Percentiles rank a stretch among this genome's conserved stretches.
phyloP scores from a whole-genome alignment of 73 alveolate species.

The Stentor roeselii region DNA sequence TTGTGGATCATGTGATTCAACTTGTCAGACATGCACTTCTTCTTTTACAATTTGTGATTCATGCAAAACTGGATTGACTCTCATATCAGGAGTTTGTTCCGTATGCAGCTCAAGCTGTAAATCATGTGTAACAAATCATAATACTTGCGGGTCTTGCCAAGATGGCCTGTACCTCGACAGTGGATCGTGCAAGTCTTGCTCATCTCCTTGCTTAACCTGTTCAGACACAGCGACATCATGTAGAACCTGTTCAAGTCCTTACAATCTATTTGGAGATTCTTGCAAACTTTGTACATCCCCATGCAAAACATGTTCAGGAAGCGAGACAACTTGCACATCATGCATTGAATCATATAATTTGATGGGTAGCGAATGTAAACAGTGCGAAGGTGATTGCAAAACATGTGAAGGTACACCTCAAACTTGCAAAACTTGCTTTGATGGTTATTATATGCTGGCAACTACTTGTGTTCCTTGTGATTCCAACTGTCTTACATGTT shows the following conservation, averaged over 20 bases:
- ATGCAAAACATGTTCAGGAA: slow-evolving; percentile 9
- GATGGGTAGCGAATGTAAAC: neutral
- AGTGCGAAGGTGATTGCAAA: neutral
- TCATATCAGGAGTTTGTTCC: neutral
- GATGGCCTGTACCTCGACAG: neutral
- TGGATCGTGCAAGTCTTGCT: neutral
- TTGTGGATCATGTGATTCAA: neutral
- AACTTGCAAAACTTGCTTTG: neutral
- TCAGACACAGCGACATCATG: neutral
- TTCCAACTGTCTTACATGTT: slow-evolving; percentile 2
- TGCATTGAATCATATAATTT: neutral
- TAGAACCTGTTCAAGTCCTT: neutral
- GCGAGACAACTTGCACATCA: slow-evolving; percentile 6
- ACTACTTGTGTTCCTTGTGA: neutral
- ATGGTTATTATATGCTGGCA: neutral
- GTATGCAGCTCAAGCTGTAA: neutral
- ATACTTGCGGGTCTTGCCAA: neutral
- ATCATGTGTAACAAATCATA: slow-evolving; percentile 3
- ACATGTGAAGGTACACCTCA: neutral
- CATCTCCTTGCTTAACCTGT: neutral
- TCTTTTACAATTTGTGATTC: neutral
- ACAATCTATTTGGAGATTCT: neutral
- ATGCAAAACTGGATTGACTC: neutral
- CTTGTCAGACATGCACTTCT: neutral
- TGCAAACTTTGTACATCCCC: neutral